Conservation (phyloP, 1,139 yeast species). For the Pichia inconspicua region DNA sequence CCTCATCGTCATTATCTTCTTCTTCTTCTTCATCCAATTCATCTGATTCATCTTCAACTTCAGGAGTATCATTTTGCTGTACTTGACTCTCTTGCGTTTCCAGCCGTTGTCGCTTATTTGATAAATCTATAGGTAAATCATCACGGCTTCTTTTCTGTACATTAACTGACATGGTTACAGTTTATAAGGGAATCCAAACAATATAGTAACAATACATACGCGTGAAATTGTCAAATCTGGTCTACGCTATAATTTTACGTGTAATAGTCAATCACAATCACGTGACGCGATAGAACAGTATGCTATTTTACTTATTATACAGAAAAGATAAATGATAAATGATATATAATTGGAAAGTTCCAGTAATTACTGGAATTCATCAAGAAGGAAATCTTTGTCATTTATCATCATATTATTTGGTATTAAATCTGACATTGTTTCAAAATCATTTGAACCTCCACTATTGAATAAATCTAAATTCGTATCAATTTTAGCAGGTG, state of each 20-base stretch:
- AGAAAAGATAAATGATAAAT: background rate
- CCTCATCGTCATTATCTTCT: slow-evolving; percentile 2
- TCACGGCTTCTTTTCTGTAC: background rate
- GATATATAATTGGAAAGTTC: no score
- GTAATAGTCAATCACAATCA: no score
- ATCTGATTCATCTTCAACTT: background rate
- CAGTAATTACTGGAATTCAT: background rate
- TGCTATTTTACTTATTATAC: background rate
- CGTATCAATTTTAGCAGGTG: background rate
- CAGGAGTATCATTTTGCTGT: no score
- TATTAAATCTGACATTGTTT: background rate
- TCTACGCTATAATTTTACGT: no score
- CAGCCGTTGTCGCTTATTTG: background rate
- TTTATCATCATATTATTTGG: background rate
- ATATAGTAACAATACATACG: no score
- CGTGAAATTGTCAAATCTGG: no score
- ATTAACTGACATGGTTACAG: background rate
- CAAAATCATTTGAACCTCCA: background rate
- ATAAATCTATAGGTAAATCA: background rate
- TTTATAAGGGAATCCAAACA: no score
- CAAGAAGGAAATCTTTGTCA: background rate
- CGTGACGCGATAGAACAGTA: no score
- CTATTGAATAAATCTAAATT: background rate
- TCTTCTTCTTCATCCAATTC: background rate
- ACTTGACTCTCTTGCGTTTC: no score